Evolutionary conservation across 2,329 filamentous ascomycete genomes (phyloP).

Genomic region (Curvularia spicifera): DNA sequence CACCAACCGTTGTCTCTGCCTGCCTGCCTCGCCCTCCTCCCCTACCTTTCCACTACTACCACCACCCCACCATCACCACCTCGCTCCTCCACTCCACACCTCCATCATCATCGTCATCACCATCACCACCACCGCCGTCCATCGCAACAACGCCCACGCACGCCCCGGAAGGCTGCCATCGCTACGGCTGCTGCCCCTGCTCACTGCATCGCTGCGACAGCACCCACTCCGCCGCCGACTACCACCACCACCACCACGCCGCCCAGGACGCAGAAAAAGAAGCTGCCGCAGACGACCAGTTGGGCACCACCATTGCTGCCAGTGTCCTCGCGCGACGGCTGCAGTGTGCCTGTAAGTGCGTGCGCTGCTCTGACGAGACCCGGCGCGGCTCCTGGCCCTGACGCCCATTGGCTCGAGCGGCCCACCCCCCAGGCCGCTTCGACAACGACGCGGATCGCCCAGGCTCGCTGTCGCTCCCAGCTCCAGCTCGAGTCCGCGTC

Average conservation of each 20-base stretch:
- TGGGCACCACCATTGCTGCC: slow-evolving; percentile 6
- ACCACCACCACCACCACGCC: not conserved
- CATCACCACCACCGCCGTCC: not conserved
- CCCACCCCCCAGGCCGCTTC: slow-evolving; percentile 18
- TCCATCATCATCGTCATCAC: not conserved
- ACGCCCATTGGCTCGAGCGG: slow-evolving; percentile 22
- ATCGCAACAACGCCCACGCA: not conserved
- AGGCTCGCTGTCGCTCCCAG: slow-evolving; percentile 16
- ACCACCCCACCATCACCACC: not conserved
- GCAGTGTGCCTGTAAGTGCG: slow-evolving; percentile 5
- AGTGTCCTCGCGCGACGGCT: slow-evolving; percentile 2
- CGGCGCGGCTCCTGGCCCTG: slow-evolving; percentile 21
- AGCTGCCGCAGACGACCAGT: not conserved
- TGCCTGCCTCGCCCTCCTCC: not conserved
- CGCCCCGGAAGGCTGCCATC: not conserved
- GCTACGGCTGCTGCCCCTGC: not conserved
- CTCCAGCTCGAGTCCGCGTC: slow-evolving; percentile 28
- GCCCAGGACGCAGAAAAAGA: not conserved
- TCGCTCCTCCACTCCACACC: not conserved
- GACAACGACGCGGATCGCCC: slow-evolving; percentile 27
- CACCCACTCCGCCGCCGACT: not conserved
- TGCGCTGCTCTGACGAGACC: slow-evolving; percentile 11
- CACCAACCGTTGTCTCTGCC: slow-evolving; percentile 10
- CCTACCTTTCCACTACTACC: slow-evolving; percentile 5
- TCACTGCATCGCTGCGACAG: not conserved